A percentile compares a stretch with the other conserved stretches of the same genome.
Evolutionary conservation across 148 eudicot genomes (phyloP).

Genomic region (Rhododendron ferrugineum): DNA sequence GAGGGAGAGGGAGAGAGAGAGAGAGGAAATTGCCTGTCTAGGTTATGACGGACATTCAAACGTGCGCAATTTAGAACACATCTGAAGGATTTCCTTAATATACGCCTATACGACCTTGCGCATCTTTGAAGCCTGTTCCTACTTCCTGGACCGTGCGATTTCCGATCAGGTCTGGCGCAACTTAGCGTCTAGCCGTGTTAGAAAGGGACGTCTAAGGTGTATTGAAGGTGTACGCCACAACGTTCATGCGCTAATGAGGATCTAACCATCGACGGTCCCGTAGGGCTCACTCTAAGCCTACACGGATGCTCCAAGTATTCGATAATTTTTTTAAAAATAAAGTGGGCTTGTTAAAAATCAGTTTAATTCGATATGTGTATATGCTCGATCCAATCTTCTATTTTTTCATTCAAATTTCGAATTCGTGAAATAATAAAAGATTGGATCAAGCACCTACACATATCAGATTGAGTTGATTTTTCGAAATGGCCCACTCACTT

Average conservation of each 20-base stretch:
- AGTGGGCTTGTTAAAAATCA: too few species aligned
- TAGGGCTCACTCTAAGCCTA: rapidly evolving
- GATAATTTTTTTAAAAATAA: too few species aligned
- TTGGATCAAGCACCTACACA: too few species aligned
- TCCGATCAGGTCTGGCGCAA: neutral
- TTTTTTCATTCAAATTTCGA: too few species aligned
- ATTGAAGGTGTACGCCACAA: neutral
- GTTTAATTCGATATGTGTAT: too few species aligned
- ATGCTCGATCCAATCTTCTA: too few species aligned
- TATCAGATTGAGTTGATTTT: too few species aligned
- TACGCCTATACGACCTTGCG: neutral
- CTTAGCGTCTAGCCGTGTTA: neutral
- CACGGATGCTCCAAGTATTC: too few species aligned
- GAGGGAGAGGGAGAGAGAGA: neutral
- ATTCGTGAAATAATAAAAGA: too few species aligned
- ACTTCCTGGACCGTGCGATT: neutral
- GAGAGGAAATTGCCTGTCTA: neutral
- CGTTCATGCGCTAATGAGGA: neutral
- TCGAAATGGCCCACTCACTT: too few species aligned
- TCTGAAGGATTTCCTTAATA: neutral
- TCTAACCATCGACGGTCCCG: too few species aligned
- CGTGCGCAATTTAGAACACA: neutral
- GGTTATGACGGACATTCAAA: conserved; percentile 8
- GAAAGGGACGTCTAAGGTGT: neutral
- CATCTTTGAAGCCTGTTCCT: neutral